These are phyloP conservation scores for Globisporangium solare DNA, from an alignment of 352 stramenopile species.

Conservation along the genomic window DNA sequence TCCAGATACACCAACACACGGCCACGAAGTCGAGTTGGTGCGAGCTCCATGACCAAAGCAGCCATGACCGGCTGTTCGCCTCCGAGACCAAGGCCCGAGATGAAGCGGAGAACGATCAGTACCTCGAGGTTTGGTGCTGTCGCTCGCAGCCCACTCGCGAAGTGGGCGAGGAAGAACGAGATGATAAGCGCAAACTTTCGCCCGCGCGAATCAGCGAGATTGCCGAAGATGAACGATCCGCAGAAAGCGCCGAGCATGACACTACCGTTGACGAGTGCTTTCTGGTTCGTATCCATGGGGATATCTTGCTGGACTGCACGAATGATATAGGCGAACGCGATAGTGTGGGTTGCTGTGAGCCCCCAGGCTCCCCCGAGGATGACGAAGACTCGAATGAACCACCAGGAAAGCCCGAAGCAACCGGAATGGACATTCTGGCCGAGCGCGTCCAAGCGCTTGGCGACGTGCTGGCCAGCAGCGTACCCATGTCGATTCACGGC, in stretches of 20 bases:
- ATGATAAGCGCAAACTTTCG: constrained; percentile 30
- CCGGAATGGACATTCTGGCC: constrained; percentile 3
- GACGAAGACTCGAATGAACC: constrained; percentile 3
- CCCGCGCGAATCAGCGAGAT: constrained; percentile 49
- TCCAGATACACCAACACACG: constrained; percentile 1
- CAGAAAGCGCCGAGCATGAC: constrained; percentile 28
- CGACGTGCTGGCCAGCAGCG: constrained; percentile 1
- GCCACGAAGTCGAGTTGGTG: background rate
- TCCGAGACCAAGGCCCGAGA: background rate
- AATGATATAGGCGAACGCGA: background rate
- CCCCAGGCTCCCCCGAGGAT: background rate
- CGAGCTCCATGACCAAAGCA: constrained; percentile 6
- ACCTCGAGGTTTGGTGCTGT: background rate
- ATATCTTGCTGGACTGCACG: background rate
- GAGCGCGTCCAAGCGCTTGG: constrained; percentile 3
- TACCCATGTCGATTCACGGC: background rate
- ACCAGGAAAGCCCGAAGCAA: background rate
- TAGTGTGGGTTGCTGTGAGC: background rate
- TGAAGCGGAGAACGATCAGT: background rate
- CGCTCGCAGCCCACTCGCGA: constrained; percentile 4
- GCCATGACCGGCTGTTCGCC: constrained; percentile 3
- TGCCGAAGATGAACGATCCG: constrained; percentile 38
- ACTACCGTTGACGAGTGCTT: background rate
- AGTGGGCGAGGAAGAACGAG: constrained; percentile 27
- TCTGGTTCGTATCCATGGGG: background rate